These are phyloP conservation scores for Hibiscus syriacus DNA, from an alignment of 345 rosid genomes.

Conservation along the genomic window DNA sequence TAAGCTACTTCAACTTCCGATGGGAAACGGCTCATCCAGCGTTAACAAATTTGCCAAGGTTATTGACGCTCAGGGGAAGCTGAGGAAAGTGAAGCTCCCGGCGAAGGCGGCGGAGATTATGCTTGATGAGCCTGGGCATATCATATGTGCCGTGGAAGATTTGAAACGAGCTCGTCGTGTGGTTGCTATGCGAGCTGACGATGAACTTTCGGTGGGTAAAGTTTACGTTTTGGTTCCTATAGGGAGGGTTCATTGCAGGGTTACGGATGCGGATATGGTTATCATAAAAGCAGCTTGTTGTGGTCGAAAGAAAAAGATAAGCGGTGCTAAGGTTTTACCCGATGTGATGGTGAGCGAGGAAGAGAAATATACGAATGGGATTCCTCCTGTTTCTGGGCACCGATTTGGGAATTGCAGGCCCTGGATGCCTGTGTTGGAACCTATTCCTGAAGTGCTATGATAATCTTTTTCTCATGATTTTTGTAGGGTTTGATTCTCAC, in stretches of 20 bases:
- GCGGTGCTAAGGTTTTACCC: conserved; percentile 29
- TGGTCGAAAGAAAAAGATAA: conserved; percentile 9
- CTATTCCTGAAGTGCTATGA: conserved; percentile 29
- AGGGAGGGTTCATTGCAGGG: conserved; percentile 19
- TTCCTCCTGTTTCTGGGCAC: background rate
- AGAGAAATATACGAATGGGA: background rate
- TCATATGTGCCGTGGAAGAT: conserved; percentile 18
- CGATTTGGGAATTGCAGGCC: conserved; percentile 10
- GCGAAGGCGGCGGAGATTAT: conserved; percentile 40
- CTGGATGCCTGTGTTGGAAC: conserved; percentile 34
- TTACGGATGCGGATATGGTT: conserved; percentile 21
- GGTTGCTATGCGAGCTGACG: conserved; percentile 35
- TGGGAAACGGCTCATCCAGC: conserved; percentile 34
- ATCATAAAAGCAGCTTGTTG: conserved; percentile 10
- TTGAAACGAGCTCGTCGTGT: conserved; percentile 17
- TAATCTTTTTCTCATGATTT: background rate
- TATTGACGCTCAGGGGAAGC: conserved; percentile 23
- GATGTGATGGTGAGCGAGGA: background rate
- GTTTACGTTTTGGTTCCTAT: conserved; percentile 25
- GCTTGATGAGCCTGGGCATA: conserved; percentile 43
- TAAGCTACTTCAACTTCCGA: background rate
- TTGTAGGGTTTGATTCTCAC: background rate
- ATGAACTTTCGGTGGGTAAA: conserved; percentile 28
- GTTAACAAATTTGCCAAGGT: conserved; percentile 16
- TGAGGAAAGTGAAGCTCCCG: conserved; percentile 20